Base-by-base conservation (phyloP, 2,329 filamentous ascomycete species). In the Torrubiellomyces zombiae region DNA sequence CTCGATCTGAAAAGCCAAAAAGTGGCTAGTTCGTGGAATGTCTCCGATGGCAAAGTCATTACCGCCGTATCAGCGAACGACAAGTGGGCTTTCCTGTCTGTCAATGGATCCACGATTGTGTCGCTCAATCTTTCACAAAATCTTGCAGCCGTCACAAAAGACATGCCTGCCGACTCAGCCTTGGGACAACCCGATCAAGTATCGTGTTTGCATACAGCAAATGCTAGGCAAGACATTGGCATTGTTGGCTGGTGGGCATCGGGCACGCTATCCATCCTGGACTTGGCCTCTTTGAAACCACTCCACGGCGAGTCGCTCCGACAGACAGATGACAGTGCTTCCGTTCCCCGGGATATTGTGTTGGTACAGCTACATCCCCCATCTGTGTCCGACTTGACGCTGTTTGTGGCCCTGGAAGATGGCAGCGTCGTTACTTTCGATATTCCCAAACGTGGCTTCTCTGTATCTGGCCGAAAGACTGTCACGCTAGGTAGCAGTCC, bases 371-470 rank as follows among this genome's bases (percentile, higher is more conserved):
- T 95, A 4, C 65, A 94, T 21, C 73, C 75, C 9, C 58, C 62
- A 6, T 38, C 51, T 6, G 28, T 48, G 7, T 51, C 56, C 6
- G 67, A 66, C 0, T 76, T 82, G 1, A 93, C 79, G 0, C 60
- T 98, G 0, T 78, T 98, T 32, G 66, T 93, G 16, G 79, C 86
- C 9, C 78, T 94, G 66, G 82, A 91, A 23, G 86, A 95, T 48
- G 89, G 89, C 4, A 81, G 78, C 32, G 78, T 98, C 1, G 65
- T 92, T 25, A 89, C 78, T 0, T 95, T 85, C 43, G 67, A 71
- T 16, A 63, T 93, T 18, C 67, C 79, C 16, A 49, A 56, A 1
- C 39, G 51, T 1, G 64, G 67, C n/a, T 67, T 67, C 31, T 55
- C 66, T 0, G 54, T 95, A 3, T 75, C 72, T 0, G 64, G 70